Base-by-base conservation (phyloP, 768 basidiomycete genomes). In the Terana coerulea region DNA sequence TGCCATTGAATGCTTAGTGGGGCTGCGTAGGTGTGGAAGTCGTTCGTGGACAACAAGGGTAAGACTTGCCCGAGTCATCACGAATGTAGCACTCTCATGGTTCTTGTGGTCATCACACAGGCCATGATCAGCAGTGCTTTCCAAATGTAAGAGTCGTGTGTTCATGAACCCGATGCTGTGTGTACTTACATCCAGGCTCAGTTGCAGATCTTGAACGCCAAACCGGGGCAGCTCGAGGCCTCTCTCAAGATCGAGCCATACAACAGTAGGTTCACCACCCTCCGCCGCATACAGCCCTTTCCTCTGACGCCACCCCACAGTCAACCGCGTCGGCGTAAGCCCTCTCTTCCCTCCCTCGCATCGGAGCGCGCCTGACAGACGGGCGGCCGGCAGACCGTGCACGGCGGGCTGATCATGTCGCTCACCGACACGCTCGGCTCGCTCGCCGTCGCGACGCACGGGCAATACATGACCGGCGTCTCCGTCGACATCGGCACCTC, bases 381-480 rank as follows among this genome's bases (percentile, higher is more conserved):
- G 10, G 15, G 11, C 15, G 8, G 11, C 50, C 5, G 37, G 47
- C 40, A 77, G 74, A 75, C 74, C 66, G 86, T 86, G 21, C 90
- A 93, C 58, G 91, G 91, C 15, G 91, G 91, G 19, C 75, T 93
- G 31, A 79, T 92, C 56, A 65, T 88, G 62, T 89, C 90, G 8
- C 70, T 93, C 26, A 91, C 91, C 4, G 91, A 92, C 65, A 91
- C 89, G 12, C 67, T 92, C 15, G 90, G 91, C 3, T 91, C 90
- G 1, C 77, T 92, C 15, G 89, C 86, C n/a, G 80, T 93, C 22
- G 86, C 89, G 1, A 79, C 83, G 12, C 84, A 83, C 56, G 91
- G 91, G 2, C 84, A 90, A 8, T 93, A 72, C 61, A 90, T 91
- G 89, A 92, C 91, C 0, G 89, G 91, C 14, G 89, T 92, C 9